Conservation (phyloP, 1,284 basidiomycete species). For the Sporisorium exsertum region DNA sequence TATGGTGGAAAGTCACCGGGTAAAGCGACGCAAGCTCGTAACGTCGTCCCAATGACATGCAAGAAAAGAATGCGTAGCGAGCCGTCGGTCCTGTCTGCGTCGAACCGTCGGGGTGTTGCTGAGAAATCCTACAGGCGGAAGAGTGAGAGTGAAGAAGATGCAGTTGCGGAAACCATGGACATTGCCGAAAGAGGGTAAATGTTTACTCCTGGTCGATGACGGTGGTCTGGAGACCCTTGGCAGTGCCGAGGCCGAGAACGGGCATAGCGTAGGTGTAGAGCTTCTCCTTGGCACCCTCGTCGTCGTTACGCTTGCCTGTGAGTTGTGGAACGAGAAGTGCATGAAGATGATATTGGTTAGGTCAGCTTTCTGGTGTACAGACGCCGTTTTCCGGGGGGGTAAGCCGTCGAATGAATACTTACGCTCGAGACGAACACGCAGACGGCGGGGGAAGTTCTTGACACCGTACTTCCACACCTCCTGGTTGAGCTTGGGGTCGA, state of each 20-base stretch:
- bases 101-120: constrained; percentile 31
- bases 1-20: constrained; percentile 20
- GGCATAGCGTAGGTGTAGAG: constrained; percentile 68
- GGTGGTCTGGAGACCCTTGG: constrained; percentile 67
- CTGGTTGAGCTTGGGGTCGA: constrained; percentile 70
- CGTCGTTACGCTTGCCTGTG: constrained; percentile 67
- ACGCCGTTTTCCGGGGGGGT: not conserved
- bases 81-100: constrained; percentile 32
- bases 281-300: constrained; percentile 70
- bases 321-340: not conserved
- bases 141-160: constrained; percentile 25
- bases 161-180: constrained; percentile 39
- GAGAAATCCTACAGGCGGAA: constrained; percentile 21
- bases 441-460: constrained; percentile 67
- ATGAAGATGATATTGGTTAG: not conserved
- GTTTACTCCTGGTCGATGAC: constrained; percentile 67
- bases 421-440: constrained; percentile 68
- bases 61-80: constrained; percentile 33
- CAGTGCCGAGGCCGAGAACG: constrained; percentile 67
- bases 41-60: constrained; percentile 28
- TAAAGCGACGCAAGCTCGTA: constrained; percentile 44
- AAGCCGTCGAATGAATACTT: not conserved
- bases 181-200: constrained; percentile 17
- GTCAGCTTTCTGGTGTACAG: not conserved
- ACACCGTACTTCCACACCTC: constrained; percentile 69